phyloP scores from a whole-genome alignment of 257 asterid genomes.

The Forsythia viridissima region DNA sequence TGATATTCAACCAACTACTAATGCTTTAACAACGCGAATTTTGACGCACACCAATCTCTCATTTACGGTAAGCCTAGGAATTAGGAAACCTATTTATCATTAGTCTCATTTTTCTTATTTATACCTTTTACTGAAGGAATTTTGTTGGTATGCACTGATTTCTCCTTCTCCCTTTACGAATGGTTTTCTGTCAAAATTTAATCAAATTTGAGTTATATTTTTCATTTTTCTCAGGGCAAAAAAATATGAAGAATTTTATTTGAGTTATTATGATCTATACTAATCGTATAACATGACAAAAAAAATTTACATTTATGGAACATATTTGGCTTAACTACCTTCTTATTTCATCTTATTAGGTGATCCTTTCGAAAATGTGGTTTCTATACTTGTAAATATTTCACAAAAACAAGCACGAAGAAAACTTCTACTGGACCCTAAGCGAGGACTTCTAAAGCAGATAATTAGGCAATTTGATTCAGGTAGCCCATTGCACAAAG shows the following conservation, averaged over 20 bases:
- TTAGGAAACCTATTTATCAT: no score
- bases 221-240: neutral
- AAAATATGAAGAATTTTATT: neutral
- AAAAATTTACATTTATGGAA: neutral
- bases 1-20: neutral
- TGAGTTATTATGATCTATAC: neutral
- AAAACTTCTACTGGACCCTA: constrained; percentile 79
- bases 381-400: constrained; percentile 85
- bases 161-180: no score
- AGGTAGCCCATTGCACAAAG: constrained; percentile 66
- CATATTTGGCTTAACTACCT: neutral
- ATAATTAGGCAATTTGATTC: constrained; percentile 84
- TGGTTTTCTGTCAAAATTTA: no score
- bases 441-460: constrained; percentile 86
- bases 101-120: no score
- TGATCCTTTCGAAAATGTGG: constrained; percentile 91
- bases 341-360: constrained; percentile 38
- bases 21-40: neutral
- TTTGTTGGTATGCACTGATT: no score
- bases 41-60: no score
- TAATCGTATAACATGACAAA: neutral
- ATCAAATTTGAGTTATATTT: neutral
- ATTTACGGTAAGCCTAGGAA: no score
- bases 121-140: no score
- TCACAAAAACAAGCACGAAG: constrained; percentile 86